A percentile compares a stretch with the other conserved stretches of the same genome.
These are phyloP conservation scores for Trichosporon ovoides DNA, from an alignment of 1,284 basidiomycete species.

Conservation along the genomic window DNA sequence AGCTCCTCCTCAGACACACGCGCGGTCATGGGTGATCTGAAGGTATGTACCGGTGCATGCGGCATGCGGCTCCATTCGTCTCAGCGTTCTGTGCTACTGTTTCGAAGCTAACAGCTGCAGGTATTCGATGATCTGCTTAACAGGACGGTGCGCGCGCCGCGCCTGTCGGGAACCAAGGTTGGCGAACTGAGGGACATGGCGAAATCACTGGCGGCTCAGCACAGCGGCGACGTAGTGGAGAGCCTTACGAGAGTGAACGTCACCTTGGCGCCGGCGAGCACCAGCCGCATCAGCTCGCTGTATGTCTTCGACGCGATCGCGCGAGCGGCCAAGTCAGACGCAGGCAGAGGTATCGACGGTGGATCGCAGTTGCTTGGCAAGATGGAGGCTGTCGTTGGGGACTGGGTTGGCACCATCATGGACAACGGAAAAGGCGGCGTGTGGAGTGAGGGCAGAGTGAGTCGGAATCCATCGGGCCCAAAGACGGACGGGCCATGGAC, in stretches of 20 bases:
- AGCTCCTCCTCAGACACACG: background rate
- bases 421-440: conserved; percentile 53
- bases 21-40: conserved; percentile 21
- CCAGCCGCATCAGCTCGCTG: conserved; percentile 70
- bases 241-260: conserved; percentile 78
- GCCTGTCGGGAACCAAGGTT: conserved; percentile 79
- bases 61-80: background rate
- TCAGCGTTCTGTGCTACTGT: background rate
- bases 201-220: conserved; percentile 62
- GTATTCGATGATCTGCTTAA: conserved; percentile 71
- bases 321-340: conserved; percentile 67
- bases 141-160: conserved; percentile 70
- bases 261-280: conserved; percentile 54
- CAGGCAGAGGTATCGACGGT: conserved; percentile 61
- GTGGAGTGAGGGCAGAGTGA: conserved; percentile 70
- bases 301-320: conserved; percentile 87
- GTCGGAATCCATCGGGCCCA: conserved; percentile 47
- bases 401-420: conserved; percentile 73
- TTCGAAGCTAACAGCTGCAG: conserved; percentile 48
- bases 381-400: conserved; percentile 76
- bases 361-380: conserved; percentile 67
- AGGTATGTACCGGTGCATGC: conserved; percentile 17
- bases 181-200: conserved; percentile 65
- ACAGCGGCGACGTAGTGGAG: conserved; percentile 77
- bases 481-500: too few relatives aligned